Evolutionary conservation across 2,329 filamentous ascomycete species (phyloP), one percentile per base, ranked within the genome.

Genomic region (Dryadomyces quercivorus): DNA sequence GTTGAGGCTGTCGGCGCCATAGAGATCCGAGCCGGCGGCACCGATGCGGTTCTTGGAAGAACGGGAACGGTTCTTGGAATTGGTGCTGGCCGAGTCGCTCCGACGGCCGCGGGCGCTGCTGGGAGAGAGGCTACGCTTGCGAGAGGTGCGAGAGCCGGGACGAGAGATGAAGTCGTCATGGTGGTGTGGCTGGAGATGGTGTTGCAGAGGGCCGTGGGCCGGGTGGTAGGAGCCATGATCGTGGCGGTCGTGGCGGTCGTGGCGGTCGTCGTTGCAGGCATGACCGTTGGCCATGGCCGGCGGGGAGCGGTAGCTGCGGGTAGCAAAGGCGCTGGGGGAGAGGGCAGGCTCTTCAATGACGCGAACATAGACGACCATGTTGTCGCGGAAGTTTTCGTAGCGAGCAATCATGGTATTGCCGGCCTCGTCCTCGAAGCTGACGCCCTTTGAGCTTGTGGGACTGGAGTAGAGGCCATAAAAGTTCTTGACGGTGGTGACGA

Each of bases 401-500:
- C 89, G 83, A 59, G 92, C 90, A 69, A 98, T 97, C 65, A 98
- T 81, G 58, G 87, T 95, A 64, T 87, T 92, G 64, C 88, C 89
- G 63, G 86, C 76, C 60, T 88, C 82, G 69, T 97, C 92, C 71
- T 97, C 92, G 65, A 98, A 97, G 72, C 89, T 95, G 65, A 98
- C 86, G 61, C 93, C 91, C 66, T 85, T 85, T 61, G 81, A 82
- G 62, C 81, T 79, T 59, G 71, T 72, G 40, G 77, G 75, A 58
- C 81, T 84, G 60, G 92, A 88, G 68, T 96, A 96, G 61, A 98
- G 79, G 58, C 93, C 93, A 67, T 95, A 97, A 73, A 97, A 97
- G 75, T 96, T 97, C 78, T 95, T 97, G 65, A 97, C 92, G 1
- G 93, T 97, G 15, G 90, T 93, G 60, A 97, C 88, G 72, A 98